Conservation (phyloP, 1,139 yeast genomes). For the Chernovozyma sophiae-reginae region DNA sequence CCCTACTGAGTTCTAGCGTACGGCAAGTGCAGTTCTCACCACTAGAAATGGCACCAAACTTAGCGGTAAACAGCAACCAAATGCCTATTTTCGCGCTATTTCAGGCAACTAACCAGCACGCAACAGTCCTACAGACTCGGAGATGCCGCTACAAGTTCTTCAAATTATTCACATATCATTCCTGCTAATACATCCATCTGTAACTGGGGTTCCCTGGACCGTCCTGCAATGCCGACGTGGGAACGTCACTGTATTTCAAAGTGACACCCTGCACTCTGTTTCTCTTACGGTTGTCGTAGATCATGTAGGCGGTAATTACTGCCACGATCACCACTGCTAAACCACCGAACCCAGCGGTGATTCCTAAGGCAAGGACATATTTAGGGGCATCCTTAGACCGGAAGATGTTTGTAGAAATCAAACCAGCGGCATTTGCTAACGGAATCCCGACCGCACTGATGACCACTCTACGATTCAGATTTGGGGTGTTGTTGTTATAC, state of each 20-base stretch:
- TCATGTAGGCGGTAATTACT: conserved; percentile 25
- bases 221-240: conserved; percentile 39
- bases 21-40: too few species aligned
- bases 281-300: conserved; percentile 38
- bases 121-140: too few species aligned
- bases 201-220: conserved; percentile 45
- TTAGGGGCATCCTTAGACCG: conserved; percentile 27
- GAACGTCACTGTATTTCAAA: conserved; percentile 38
- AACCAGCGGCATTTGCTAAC: conserved; percentile 30
- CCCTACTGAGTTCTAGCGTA: too few species aligned
- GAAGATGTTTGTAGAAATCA: conserved; percentile 29
- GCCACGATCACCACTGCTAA: conserved; percentile 20
- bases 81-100: too few species aligned
- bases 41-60: too few species aligned
- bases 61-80: too few species aligned
- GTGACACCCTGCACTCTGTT: conserved; percentile 38
- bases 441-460: conserved; percentile 29
- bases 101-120: too few species aligned
- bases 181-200: conserved; percentile 42
- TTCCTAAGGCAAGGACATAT: conserved; percentile 28
- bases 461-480: conserved; percentile 31
- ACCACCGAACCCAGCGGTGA: conserved; percentile 33
- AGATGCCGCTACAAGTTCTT: too few species aligned
- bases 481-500: conserved; percentile 50
- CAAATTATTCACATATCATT: too few species aligned